These are phyloP conservation scores for Solanum rostratum DNA, from an alignment of 257 asterid genomes.

Conservation along the genomic window DNA sequence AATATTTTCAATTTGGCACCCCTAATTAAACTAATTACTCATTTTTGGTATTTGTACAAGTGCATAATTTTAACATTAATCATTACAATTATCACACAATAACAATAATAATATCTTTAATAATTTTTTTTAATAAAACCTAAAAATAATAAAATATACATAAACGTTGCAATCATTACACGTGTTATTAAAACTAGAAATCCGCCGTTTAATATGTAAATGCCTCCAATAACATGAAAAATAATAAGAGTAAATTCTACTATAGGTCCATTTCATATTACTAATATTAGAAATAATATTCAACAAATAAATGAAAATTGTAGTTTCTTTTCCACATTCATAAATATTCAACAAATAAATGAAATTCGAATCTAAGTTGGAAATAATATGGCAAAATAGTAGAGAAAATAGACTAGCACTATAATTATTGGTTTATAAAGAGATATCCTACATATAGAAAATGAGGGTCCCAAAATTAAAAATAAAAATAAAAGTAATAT, in stretches of 20 bases:
- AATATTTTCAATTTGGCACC: not conserved
- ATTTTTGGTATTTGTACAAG: not conserved
- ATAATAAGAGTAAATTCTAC: not conserved
- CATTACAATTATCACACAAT: not conserved
- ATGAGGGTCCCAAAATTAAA: too few species aligned
- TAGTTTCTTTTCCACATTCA: not conserved
- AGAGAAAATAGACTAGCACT: slow-evolving; percentile 5
- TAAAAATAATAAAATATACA: not conserved
- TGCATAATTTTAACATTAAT: not conserved
- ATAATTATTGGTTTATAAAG: not conserved
- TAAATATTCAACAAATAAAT: not conserved
- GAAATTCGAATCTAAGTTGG: not conserved
- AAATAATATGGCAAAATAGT: slow-evolving; percentile 37
- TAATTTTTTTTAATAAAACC: too few species aligned
- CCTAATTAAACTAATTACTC: not conserved
- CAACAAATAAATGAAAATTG: not conserved
- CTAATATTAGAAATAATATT: not conserved
- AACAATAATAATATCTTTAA: not conserved
- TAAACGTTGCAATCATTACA: not conserved
- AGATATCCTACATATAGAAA: not conserved
- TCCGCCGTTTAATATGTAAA: not conserved
- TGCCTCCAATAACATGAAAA: not conserved
- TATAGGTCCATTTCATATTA: not conserved
- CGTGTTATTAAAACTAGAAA: not conserved
- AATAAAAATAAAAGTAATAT: not conserved